These are phyloP conservation scores for Acorus calamus DNA, from an alignment of 106 monocot species.

Conservation along the genomic window DNA sequence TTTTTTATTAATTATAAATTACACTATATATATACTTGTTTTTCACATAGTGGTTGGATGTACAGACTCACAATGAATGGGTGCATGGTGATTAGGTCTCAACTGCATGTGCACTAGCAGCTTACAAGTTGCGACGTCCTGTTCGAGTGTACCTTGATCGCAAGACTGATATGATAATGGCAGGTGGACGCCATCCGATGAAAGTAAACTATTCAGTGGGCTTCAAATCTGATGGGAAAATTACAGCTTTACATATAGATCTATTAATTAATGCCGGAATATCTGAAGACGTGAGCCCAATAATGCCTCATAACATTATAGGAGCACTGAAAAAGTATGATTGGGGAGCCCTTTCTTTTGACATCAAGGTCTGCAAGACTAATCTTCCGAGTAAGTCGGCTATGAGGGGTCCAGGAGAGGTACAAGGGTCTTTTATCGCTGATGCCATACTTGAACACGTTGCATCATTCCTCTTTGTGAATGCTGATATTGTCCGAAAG, in stretches of 20 bases:
- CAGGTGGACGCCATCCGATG: slow-evolving; percentile 83
- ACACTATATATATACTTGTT: not conserved
- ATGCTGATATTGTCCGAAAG: slow-evolving; percentile 35
- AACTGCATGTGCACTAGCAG: slow-evolving; percentile 74
- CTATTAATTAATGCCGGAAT: slow-evolving; percentile 68
- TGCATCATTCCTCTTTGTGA: slow-evolving; percentile 34
- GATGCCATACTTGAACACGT: slow-evolving; percentile 81
- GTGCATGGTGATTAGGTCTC: slow-evolving; percentile 36
- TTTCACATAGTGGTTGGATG: not conserved
- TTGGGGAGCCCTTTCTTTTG: slow-evolving; percentile 68
- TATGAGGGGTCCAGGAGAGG: slow-evolving; percentile 70
- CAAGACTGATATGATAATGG: slow-evolving; percentile 81
- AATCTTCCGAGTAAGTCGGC: slow-evolving; percentile 56
- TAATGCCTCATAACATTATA: slow-evolving; percentile 36
- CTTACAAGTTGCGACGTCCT: slow-evolving; percentile 54
- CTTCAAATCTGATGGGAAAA: slow-evolving; percentile 62
- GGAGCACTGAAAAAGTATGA: slow-evolving; percentile 69
- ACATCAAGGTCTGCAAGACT: slow-evolving; percentile 66
- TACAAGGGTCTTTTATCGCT: slow-evolving; percentile 74
- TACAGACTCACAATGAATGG: not conserved
- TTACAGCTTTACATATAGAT: slow-evolving; percentile 70
- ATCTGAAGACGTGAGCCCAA: slow-evolving; percentile 39
- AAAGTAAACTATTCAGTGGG: slow-evolving; percentile 63
- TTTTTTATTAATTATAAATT: not conserved
- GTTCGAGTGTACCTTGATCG: slow-evolving; percentile 82